Percentiles rank a stretch among this genome's conserved stretches.
phyloP scores from a whole-genome alignment of 2,329 filamentous ascomycete genomes.

The Colletotrichum lentis region DNA sequence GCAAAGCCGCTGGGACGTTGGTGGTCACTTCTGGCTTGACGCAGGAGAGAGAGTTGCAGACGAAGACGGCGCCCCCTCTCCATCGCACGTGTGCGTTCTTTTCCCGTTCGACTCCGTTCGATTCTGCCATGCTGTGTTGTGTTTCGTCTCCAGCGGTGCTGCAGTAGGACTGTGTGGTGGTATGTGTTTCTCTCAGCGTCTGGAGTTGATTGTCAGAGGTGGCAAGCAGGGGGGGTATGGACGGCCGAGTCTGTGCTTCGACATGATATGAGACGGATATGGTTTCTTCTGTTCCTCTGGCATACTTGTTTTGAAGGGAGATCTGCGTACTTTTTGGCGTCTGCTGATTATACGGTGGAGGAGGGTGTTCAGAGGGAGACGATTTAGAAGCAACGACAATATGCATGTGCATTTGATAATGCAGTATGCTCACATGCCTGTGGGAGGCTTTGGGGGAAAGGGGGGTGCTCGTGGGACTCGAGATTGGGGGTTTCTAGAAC shows the following conservation, averaged over 20 bases:
- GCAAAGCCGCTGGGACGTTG: too few relatives aligned
- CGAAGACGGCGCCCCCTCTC: too few relatives aligned
- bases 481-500: too few relatives aligned
- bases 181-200: neutral
- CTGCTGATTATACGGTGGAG: neutral
- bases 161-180: neutral
- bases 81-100: too few relatives aligned
- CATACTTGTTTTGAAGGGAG: neutral
- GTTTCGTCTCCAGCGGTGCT: conserved; percentile 2
- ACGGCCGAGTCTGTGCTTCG: neutral
- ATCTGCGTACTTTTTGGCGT: neutral
- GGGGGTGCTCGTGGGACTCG: too few relatives aligned
- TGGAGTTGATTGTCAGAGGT: neutral
- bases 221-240: neutral
- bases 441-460: too few relatives aligned
- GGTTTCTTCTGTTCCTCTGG: neutral
- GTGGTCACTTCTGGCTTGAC: too few relatives aligned
- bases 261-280: conserved; percentile 1
- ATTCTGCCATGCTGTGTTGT: conserved; percentile 6
- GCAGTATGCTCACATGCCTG: too few relatives aligned
- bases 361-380: too few relatives aligned
- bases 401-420: too few relatives aligned
- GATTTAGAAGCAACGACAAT: neutral
- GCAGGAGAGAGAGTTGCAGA: too few relatives aligned
- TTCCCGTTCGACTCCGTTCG: neutral